phyloP scores from a whole-genome alignment of 2,329 filamentous ascomycete genomes.

The Ophiocordyceps sinensis region DNA sequence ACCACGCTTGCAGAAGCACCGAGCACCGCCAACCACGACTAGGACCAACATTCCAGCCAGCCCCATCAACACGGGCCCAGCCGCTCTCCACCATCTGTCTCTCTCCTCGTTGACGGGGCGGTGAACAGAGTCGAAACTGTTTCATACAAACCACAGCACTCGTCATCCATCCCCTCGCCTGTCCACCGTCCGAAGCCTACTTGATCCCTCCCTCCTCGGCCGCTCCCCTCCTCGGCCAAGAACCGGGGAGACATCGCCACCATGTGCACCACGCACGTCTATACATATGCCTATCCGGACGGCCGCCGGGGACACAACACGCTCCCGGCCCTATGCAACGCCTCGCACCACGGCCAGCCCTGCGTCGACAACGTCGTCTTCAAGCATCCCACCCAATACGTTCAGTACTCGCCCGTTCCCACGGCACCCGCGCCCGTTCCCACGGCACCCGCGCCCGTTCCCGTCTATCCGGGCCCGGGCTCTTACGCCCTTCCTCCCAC shows the following conservation, averaged over 20 bases:
- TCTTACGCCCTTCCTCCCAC: conserved; percentile 20
- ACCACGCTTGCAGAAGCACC: too few relatives aligned
- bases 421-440: conserved; percentile 7
- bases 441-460: conserved; percentile 7
- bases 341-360: conserved; percentile 22
- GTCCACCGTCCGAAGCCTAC: not conserved
- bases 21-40: too few relatives aligned
- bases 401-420: conserved; percentile 6
- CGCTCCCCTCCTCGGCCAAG: not conserved
- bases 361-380: conserved; percentile 27
- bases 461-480: conserved; percentile 8
- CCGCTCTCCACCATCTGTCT: too few relatives aligned
- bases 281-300: conserved; percentile 31
- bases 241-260: conserved; percentile 1
- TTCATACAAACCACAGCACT: too few relatives aligned
- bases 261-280: conserved; percentile 36
- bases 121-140: too few relatives aligned
- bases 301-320: conserved; percentile 20
- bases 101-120: too few relatives aligned
- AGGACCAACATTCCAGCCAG: too few relatives aligned
- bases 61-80: too few relatives aligned
- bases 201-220: not conserved
- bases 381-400: conserved; percentile 23
- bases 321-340: conserved; percentile 22
- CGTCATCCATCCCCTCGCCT: not conserved